These are phyloP conservation scores for Neurospora sp. DNA, from an alignment of 495 filamentous ascomycete genomes.

Conservation along the genomic window DNA sequence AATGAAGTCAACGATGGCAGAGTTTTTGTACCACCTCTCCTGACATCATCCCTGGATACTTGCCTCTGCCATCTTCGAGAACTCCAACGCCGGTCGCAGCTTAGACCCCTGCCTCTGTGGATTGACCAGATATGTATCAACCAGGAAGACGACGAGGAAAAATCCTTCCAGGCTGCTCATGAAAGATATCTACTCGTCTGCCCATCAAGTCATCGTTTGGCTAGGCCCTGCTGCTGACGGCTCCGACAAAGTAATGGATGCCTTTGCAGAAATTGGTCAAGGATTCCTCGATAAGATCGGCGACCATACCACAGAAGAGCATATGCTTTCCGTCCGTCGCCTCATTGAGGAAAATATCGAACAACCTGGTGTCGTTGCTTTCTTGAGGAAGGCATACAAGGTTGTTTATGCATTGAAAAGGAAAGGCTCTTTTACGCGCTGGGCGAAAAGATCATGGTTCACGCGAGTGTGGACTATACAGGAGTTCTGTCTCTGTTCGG, in stretches of 20 bases:
- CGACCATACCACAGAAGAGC: neutral
- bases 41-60: neutral
- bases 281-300: neutral
- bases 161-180: slow-evolving; percentile 17
- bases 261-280: neutral
- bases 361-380: neutral
- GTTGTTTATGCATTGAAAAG: neutral
- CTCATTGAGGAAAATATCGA: neutral
- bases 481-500: slow-evolving; percentile 15
- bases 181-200: slow-evolving; percentile 15
- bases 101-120: neutral
- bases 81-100: neutral
- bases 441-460: slow-evolving; percentile 12
- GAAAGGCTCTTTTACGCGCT: neutral
- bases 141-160: slow-evolving; percentile 15
- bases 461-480: slow-evolving; percentile 23
- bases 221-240: slow-evolving; percentile 8
- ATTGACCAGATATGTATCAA: slow-evolving; percentile 25
- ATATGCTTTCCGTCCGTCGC: neutral
- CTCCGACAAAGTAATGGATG: slow-evolving; percentile 2
- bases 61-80: neutral
- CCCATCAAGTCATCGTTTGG: slow-evolving; percentile 16
- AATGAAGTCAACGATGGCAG: neutral
- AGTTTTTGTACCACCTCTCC: neutral
- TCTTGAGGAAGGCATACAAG: neutral